Percentiles rank a stretch among this genome's conserved stretches.
Conservation (phyloP, 306 rosid species). For the Cicer pinnatifidum region DNA sequence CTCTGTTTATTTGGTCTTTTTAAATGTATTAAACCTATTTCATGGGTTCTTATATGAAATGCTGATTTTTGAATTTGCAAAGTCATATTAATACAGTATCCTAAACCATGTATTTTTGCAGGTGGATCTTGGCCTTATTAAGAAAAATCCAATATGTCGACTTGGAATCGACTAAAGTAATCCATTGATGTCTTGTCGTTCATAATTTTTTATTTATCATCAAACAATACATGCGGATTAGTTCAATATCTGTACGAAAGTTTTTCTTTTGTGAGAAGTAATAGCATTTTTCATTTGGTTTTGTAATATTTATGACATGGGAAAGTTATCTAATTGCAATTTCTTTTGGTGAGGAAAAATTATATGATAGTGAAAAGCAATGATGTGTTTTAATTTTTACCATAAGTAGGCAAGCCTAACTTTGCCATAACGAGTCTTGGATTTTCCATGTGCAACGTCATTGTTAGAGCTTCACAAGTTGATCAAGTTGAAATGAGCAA, state of each 20-base stretch:
- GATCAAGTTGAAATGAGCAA: too few species aligned
- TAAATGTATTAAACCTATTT: slow-evolving; percentile 10
- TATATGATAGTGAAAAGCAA: too few species aligned
- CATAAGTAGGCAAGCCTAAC: too few species aligned
- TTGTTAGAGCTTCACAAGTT: too few species aligned
- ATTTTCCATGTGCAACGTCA: too few species aligned
- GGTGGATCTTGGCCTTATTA: slow-evolving; percentile 91
- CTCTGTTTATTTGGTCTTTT: slow-evolving; percentile 1
- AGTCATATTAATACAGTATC: neutral
- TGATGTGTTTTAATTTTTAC: too few species aligned
- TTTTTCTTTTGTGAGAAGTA: slow-evolving; percentile 3
- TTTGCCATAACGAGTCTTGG: too few species aligned
- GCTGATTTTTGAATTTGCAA: neutral
- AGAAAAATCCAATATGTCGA: slow-evolving; percentile 84
- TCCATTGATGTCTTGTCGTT: slow-evolving; percentile 13
- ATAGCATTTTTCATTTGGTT: slow-evolving; percentile 9
- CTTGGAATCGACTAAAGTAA: slow-evolving; percentile 60
- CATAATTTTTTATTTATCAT: neutral
- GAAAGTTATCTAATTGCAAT: neutral
- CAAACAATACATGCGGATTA: slow-evolving; percentile 19
- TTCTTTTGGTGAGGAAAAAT: neutral
- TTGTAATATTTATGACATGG: neutral
- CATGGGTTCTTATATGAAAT: neutral
- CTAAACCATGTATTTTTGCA: slow-evolving; percentile 42
- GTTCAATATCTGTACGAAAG: slow-evolving; percentile 30